A percentile compares a stretch with the other conserved stretches of the same genome.
These are phyloP conservation scores for Scheffersomyces cryptocercus DNA, from an alignment of 1,139 yeast species.

Conservation along the genomic window DNA sequence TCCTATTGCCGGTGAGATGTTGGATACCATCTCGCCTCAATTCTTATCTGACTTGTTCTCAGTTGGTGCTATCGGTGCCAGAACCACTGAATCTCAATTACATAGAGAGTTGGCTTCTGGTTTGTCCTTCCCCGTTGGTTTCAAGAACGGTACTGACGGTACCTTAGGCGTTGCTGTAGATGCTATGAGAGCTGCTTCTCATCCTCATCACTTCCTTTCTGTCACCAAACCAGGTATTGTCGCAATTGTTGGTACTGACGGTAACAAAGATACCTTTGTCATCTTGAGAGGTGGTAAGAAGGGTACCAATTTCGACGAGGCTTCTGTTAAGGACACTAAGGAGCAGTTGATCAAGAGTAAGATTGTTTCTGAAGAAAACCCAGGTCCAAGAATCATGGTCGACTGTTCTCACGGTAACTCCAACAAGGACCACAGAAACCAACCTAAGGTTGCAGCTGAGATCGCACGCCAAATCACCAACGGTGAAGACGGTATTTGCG, in stretches of 20 bases:
- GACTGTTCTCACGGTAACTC: slow-evolving; percentile 99
- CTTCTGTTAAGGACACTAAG: slow-evolving; percentile 76
- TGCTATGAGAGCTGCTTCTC: slow-evolving; percentile 89
- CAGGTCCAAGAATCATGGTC: slow-evolving; percentile 80
- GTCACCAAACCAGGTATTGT: slow-evolving; percentile 96
- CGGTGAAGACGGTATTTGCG: slow-evolving; percentile 83
- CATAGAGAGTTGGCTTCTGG: slow-evolving; percentile 98
- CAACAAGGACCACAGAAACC: slow-evolving; percentile 88
- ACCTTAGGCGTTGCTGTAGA: slow-evolving; percentile 89
- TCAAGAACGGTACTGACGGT: slow-evolving; percentile 98
- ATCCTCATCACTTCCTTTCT: slow-evolving; percentile 94
- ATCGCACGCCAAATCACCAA: slow-evolving; percentile 74
- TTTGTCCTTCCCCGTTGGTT: slow-evolving; percentile 95
- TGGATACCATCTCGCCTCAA: slow-evolving; percentile 98
- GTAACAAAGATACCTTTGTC: slow-evolving; percentile 86
- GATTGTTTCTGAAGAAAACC: slow-evolving; percentile 45
- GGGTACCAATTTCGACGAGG: slow-evolving; percentile 89
- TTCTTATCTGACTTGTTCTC: slow-evolving; percentile 87
- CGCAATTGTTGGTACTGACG: slow-evolving; percentile 94
- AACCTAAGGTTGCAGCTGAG: slow-evolving; percentile 84
- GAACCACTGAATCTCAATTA: slow-evolving; percentile 97
- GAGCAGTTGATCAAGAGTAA: slow-evolving; percentile 55
- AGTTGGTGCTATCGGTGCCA: slow-evolving; percentile 97
- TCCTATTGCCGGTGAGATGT: slow-evolving; percentile 97
- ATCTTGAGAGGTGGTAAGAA: slow-evolving; percentile 94